Evolutionary conservation across 2,329 filamentous ascomycete species (phyloP).

Genomic region (Botrytis aclada): DNA sequence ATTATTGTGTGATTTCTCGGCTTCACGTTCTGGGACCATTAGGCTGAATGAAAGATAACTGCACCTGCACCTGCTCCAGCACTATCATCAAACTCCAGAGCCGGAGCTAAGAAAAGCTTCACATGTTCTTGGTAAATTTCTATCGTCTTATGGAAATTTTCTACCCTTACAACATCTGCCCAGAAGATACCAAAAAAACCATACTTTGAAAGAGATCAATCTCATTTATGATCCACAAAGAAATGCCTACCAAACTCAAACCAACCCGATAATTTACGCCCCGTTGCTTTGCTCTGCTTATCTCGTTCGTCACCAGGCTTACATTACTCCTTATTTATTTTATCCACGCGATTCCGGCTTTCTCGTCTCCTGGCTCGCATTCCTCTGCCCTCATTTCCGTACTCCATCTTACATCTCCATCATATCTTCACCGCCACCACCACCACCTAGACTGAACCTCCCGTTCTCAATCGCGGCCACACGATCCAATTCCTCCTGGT

Average conservation of each 20-base stretch:
- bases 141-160: neutral
- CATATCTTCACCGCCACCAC: conserved; percentile 41
- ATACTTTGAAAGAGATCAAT: neutral
- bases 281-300: neutral
- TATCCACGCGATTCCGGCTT: neutral
- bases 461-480: conserved; percentile 85
- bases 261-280: neutral
- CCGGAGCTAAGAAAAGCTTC: neutral
- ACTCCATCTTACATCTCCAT: conserved; percentile 39
- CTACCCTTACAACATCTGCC: conserved; percentile 2
- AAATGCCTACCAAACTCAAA: conserved; percentile 6
- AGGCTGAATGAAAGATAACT: neutral
- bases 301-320: neutral
- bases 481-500: conserved; percentile 84
- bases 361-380: neutral
- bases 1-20: neutral
- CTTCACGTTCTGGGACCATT: neutral
- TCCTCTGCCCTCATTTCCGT: neutral
- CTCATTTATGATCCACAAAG: conserved; percentile 7
- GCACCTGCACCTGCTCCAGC: neutral
- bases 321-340: neutral
- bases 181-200: neutral
- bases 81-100: neutral
- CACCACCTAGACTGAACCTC: conserved; percentile 71
- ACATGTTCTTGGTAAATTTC: neutral